Conservation (phyloP, 768 basidiomycete genomes). For the Boletellus emodensis region DNA sequence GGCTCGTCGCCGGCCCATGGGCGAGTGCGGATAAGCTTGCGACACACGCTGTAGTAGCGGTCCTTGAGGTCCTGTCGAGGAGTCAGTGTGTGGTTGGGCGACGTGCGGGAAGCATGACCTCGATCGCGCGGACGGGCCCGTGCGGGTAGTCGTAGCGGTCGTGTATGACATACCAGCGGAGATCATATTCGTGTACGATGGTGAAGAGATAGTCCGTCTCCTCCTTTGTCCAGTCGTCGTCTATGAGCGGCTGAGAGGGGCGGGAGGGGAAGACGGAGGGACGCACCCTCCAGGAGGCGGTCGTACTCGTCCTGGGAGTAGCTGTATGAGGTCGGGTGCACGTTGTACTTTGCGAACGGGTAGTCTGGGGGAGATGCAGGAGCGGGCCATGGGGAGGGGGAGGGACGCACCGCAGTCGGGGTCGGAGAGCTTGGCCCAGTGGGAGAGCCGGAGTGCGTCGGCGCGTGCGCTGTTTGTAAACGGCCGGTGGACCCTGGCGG, state of each 20-base stretch:
- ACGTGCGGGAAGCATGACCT: constrained; percentile 42
- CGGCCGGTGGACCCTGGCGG: constrained; percentile 64
- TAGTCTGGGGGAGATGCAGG: constrained; percentile 48
- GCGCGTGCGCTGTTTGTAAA: constrained; percentile 73
- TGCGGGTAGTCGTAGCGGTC: constrained; percentile 81
- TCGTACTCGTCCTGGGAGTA: constrained; percentile 89
- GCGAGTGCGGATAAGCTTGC: constrained; percentile 78
- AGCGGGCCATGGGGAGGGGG: background rate
- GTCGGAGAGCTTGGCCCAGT: constrained; percentile 77
- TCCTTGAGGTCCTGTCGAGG: constrained; percentile 75
- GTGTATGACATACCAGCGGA: constrained; percentile 83
- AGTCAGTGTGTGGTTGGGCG: background rate
- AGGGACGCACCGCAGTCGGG: constrained; percentile 47
- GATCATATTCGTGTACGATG: constrained; percentile 76
- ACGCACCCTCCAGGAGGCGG: constrained; percentile 66
- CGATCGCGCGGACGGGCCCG: constrained; percentile 56
- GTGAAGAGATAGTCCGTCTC: constrained; percentile 92
- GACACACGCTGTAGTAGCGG: constrained; percentile 87
- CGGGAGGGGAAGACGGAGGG: background rate
- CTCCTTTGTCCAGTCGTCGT: constrained; percentile 84
- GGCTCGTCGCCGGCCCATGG: constrained; percentile 84
- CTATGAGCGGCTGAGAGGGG: constrained; percentile 33
- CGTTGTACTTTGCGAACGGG: constrained; percentile 80
- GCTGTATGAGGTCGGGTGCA: constrained; percentile 56
- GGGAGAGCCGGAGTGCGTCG: constrained; percentile 66